These are phyloP conservation scores for Fusarium armeniacum DNA, from an alignment of 2,329 filamentous ascomycete species.

Conservation along the genomic window DNA sequence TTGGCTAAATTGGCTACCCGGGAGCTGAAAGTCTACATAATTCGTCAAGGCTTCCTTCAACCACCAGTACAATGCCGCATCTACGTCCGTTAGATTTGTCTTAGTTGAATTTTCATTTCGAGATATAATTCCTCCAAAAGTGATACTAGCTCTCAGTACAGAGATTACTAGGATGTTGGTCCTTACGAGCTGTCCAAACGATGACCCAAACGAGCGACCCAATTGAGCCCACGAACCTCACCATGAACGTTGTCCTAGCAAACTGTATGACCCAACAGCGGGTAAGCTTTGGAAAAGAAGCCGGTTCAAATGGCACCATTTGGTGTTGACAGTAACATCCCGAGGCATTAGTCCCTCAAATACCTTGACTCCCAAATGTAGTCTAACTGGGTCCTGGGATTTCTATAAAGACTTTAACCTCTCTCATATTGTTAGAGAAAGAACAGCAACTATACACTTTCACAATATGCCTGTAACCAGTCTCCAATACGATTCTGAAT, in stretches of 20 bases:
- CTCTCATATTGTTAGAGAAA: background rate
- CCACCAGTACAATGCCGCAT: background rate
- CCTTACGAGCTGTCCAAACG: slow-evolving; percentile 15
- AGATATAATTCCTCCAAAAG: background rate
- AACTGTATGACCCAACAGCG: background rate
- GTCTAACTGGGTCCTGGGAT: background rate
- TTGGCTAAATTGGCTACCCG: background rate
- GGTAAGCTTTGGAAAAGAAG: background rate
- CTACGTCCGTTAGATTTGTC: background rate
- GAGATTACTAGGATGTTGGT: background rate
- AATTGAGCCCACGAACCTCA: background rate
- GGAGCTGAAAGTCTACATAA: background rate
- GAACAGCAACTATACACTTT: background rate
- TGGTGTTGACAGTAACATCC: background rate
- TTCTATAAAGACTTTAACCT: background rate
- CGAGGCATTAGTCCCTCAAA: background rate
- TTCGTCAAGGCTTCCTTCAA: background rate
- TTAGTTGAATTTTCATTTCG: background rate
- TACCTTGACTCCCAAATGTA: background rate
- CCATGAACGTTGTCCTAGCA: background rate
- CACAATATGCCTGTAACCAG: slow-evolving; percentile 17
- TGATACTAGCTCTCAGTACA: background rate
- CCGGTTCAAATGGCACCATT: background rate
- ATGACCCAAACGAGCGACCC: slow-evolving; percentile 12
- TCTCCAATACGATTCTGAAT: slow-evolving; percentile 40